Conservation (phyloP, 495 filamentous ascomycete genomes). For the Xylaria sp. region DNA sequence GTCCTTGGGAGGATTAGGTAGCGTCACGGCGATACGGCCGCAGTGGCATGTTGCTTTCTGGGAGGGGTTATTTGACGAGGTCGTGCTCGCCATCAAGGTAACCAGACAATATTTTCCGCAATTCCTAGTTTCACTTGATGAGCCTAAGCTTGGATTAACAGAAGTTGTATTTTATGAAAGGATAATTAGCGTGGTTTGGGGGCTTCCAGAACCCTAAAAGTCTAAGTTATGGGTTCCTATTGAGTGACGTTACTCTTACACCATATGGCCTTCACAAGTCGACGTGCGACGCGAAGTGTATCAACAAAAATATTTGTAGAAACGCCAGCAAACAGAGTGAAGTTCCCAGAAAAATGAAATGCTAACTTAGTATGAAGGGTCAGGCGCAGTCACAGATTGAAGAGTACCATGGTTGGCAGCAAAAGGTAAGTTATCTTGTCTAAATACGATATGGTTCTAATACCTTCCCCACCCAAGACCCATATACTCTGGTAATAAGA, state of each 20-base stretch:
- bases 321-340: not conserved
- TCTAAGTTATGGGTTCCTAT: not conserved
- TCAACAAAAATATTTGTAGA: not conserved
- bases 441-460: not conserved
- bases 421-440: not conserved
- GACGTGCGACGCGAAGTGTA: not conserved
- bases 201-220: not conserved
- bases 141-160: not conserved
- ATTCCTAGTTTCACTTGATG: not conserved
- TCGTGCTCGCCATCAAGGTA: not conserved
- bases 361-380: not conserved
- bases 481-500: not conserved
- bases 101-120: not conserved
- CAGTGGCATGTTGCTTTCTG: conserved; percentile 42
- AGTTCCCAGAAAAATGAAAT: not conserved
- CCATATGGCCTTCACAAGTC: not conserved
- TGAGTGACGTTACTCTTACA: conserved; percentile 5
- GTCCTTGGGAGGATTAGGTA: conserved; percentile 38
- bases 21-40: conserved; percentile 41
- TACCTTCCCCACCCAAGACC: not conserved
- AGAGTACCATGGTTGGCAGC: not conserved
- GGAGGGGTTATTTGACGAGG: not conserved
- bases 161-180: not conserved
- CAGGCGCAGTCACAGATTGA: not conserved
- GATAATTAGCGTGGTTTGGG: not conserved